A percentile compares a stretch with the other conserved stretches of the same genome.
These are phyloP conservation scores for Linnemannia elongata DNA, from an alignment of 192 early-diverging fungal genomes.

Conservation along the genomic window DNA sequence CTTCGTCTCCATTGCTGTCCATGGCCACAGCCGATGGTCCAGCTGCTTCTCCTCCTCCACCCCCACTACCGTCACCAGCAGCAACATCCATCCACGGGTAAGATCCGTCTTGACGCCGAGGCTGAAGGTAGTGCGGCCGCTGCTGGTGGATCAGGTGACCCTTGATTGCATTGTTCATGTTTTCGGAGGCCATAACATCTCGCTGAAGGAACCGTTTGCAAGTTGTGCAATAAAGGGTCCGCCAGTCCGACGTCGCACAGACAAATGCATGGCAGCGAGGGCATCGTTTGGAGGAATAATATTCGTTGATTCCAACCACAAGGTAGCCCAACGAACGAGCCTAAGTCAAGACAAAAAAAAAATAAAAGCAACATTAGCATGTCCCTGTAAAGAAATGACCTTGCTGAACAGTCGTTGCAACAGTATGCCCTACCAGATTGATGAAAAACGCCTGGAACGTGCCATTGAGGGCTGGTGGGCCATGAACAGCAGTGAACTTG, in stretches of 20 bases:
- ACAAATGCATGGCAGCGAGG: not conserved
- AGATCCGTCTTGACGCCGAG: conserved; percentile 9
- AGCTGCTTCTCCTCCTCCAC: conserved; percentile 6
- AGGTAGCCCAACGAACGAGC: conserved; percentile 17
- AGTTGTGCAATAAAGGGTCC: not conserved
- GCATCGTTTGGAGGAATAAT: not conserved
- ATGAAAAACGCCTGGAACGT: conserved; percentile 18
- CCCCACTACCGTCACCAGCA: not conserved
- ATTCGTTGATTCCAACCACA: conserved; percentile 9
- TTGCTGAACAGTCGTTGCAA: conserved; percentile 12
- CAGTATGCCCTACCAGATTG: conserved; percentile 10
- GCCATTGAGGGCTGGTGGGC: conserved; percentile 2
- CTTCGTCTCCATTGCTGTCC: not conserved
- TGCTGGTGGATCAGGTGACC: not conserved
- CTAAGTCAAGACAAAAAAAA: conserved; percentile 10
- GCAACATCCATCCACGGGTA: conserved; percentile 13
- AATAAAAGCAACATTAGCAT: not conserved
- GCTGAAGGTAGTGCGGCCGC: conserved; percentile 13
- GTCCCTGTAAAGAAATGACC: not conserved
- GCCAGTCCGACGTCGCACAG: no score
- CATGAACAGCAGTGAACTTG: conserved; percentile 6
- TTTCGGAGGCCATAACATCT: conserved; percentile 9
- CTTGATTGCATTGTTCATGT: conserved; percentile 7
- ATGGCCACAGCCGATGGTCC: conserved; percentile 9
- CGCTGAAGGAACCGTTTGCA: conserved; percentile 2